These are phyloP conservation scores for Clonostachys chloroleuca DNA, from an alignment of 2,329 filamentous ascomycete genomes.

Conservation along the genomic window DNA sequence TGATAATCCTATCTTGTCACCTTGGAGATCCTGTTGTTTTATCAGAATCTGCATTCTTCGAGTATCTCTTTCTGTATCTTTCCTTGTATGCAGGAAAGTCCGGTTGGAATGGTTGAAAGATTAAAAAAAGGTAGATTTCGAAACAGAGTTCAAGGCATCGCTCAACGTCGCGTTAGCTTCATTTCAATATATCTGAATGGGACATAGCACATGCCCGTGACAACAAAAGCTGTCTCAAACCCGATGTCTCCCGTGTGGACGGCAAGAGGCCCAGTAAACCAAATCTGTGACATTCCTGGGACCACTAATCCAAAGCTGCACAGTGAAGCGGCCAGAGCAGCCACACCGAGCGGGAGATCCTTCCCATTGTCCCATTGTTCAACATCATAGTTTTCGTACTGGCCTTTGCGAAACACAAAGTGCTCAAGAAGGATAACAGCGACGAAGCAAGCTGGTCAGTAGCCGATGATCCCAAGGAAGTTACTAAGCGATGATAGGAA, in stretches of 20 bases:
- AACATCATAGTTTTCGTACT: conserved; percentile 36
- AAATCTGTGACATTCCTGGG: conserved; percentile 56
- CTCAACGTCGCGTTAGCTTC: conserved; percentile 12
- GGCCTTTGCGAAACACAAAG: conserved; percentile 35
- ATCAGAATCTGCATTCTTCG: too few relatives aligned
- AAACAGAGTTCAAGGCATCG: too few relatives aligned
- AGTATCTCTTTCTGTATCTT: too few relatives aligned
- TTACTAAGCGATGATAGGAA: conserved; percentile 56
- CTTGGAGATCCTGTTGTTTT: too few relatives aligned
- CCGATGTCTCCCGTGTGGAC: conserved; percentile 59
- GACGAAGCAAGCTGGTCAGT: conserved; percentile 53
- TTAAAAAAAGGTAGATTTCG: too few relatives aligned
- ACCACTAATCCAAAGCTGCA: conserved; percentile 46
- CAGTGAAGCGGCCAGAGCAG: conserved; percentile 39
- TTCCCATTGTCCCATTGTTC: conserved; percentile 40
- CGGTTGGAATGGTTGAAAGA: too few relatives aligned
- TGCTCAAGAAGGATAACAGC: conserved; percentile 44
- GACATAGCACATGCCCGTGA: conserved; percentile 41
- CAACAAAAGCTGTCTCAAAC: conserved; percentile 57
- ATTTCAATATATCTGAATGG: conserved; percentile 42
- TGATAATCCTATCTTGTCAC: too few relatives aligned
- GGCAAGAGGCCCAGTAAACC: conserved; percentile 58
- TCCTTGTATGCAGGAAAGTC: too few relatives aligned
- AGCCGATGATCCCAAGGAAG: conserved; percentile 52
- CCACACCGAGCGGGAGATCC: conserved; percentile 38